Evolutionary conservation across 2,329 filamentous ascomycete genomes (phyloP).

Genomic region (Microcyclospora pomicola): DNA sequence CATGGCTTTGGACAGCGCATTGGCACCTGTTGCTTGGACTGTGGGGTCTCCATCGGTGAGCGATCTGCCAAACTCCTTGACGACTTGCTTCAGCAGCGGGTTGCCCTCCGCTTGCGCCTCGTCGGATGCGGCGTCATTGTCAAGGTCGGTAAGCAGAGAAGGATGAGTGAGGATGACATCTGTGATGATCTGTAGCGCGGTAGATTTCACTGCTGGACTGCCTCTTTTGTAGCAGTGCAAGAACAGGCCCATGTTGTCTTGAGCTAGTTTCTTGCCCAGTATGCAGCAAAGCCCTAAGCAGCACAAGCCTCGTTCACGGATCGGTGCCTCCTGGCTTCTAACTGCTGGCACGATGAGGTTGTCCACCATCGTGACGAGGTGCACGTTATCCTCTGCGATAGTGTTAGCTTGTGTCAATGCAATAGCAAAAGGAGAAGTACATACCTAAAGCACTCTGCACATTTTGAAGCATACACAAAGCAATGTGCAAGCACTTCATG

Average conservation of each 20-base stretch:
- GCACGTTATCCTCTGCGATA: constrained; percentile 58
- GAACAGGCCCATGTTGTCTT: constrained; percentile 84
- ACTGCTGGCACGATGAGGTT: constrained; percentile 93
- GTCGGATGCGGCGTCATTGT: constrained; percentile 27
- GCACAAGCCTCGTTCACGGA: constrained; percentile 77
- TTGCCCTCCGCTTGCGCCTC: constrained; percentile 27
- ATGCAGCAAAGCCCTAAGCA: constrained; percentile 86
- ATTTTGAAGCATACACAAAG: constrained; percentile 93
- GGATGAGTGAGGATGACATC: constrained; percentile 88
- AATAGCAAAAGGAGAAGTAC: background rate
- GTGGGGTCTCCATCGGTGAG: constrained; percentile 58
- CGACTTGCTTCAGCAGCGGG: constrained; percentile 45
- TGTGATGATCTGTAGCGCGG: constrained; percentile 77
- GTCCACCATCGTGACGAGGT: constrained; percentile 95
- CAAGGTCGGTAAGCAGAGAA: constrained; percentile 51
- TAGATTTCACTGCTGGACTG: constrained; percentile 77
- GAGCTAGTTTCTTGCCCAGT: constrained; percentile 77
- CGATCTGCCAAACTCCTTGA: constrained; percentile 76
- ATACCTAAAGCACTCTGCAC: constrained; percentile 58
- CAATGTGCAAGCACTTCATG: constrained; percentile 95
- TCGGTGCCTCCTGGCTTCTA: constrained; percentile 79
- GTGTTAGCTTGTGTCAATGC: background rate
- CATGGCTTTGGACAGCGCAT: constrained; percentile 73
- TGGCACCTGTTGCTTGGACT: constrained; percentile 68
- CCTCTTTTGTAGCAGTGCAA: constrained; percentile 94